Evolutionary conservation across 331 rosid species (phyloP).

Genomic region (Spiraea crenata): DNA sequence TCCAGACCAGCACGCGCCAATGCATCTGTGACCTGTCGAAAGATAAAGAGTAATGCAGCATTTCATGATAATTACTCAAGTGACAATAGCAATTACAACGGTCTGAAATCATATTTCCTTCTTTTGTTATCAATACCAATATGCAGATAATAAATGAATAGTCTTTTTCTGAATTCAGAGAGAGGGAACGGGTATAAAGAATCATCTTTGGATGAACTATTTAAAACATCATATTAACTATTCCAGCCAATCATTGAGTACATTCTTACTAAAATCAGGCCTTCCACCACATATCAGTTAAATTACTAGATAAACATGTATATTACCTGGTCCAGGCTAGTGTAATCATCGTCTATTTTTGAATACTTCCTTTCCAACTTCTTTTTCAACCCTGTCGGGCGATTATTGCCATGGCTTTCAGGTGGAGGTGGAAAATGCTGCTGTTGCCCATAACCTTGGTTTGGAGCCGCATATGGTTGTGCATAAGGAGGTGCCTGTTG

Average conservation of each 20-base stretch:
- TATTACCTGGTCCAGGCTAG: conserved; percentile 72
- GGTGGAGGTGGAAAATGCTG: conserved; percentile 42
- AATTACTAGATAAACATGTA: conserved; percentile 6
- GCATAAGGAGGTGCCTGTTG: conserved; percentile 46
- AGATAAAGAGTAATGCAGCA: conserved; percentile 26
- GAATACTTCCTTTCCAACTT: conserved; percentile 57
- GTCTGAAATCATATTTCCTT: conserved; percentile 8
- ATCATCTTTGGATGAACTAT: not conserved
- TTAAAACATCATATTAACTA: too few species aligned
- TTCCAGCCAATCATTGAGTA: not conserved
- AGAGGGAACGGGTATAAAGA: not conserved
- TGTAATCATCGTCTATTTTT: conserved; percentile 66
- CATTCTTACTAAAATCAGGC: not conserved
- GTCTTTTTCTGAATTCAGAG: not conserved
- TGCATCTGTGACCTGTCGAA: conserved; percentile 75
- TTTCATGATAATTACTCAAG: conserved; percentile 1
- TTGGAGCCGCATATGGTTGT: conserved; percentile 45
- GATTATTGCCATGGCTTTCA: conserved; percentile 41
- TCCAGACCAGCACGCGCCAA: conserved; percentile 78
- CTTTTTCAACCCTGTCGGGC: conserved; percentile 37
- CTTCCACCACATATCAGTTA: not conserved
- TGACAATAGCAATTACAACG: conserved; percentile 9
- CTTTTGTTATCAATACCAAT: conserved; percentile 4
- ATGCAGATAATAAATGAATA: not conserved
- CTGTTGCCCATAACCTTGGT: conserved; percentile 36